These are phyloP conservation scores for Emiliania huxleyi DNA, from an alignment of 78 protist genomes.

Conservation along the genomic window DNA sequence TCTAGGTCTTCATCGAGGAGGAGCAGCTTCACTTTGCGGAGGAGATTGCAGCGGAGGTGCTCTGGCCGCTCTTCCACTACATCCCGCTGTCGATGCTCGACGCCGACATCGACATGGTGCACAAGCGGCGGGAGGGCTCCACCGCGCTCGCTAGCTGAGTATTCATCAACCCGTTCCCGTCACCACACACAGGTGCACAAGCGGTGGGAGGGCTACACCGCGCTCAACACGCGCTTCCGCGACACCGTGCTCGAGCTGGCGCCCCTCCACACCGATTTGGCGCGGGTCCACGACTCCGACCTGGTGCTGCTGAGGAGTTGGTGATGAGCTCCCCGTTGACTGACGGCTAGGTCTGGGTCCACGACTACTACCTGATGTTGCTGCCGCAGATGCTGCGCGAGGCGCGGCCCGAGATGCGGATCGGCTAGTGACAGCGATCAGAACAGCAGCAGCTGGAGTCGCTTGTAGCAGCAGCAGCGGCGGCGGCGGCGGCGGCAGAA, in stretches of 20 bases:
- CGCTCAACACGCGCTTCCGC: constrained; percentile 59
- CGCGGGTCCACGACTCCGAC: constrained; percentile 88
- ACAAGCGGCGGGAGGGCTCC: constrained; percentile 48
- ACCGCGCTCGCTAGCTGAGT: too few relatives aligned
- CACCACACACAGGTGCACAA: too few relatives aligned
- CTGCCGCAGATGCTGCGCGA: constrained; percentile 49
- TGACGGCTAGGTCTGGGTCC: constrained; percentile 77
- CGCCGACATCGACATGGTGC: not conserved
- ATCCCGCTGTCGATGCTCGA: constrained; percentile 19
- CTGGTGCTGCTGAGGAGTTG: constrained; percentile 81
- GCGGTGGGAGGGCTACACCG: not conserved
- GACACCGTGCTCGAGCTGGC: not conserved
- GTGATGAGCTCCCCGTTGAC: too few relatives aligned
- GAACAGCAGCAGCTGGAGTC: too few relatives aligned
- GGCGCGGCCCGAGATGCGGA: not conserved
- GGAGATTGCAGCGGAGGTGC: constrained; percentile 31
- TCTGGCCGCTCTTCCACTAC: constrained; percentile 87
- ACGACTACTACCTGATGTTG: constrained; percentile 87
- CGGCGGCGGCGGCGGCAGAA: too few relatives aligned
- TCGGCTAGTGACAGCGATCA: constrained; percentile 16
- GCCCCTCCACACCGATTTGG: constrained; percentile 9
- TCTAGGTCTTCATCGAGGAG: not conserved
- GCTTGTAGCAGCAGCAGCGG: too few relatives aligned
- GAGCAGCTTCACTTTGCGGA: not conserved
- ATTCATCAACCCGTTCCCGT: too few relatives aligned